phyloP scores from a whole-genome alignment of 208 protist genomes.

The Crithidia mellificae region DNA sequence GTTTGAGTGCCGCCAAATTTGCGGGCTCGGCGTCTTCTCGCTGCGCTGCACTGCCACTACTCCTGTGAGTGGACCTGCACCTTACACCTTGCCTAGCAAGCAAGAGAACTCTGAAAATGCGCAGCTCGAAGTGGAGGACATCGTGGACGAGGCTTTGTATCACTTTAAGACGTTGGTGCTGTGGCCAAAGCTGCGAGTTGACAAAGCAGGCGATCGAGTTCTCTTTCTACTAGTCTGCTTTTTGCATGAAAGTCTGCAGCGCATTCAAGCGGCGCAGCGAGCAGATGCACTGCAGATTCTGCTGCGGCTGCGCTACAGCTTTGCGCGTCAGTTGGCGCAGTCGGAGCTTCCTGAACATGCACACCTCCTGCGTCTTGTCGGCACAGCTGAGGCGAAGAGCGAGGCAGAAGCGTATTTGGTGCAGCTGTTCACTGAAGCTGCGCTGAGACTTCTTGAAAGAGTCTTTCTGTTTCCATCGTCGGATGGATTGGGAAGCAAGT shows the following conservation, averaged over 20 bases:
- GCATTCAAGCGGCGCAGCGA: background rate
- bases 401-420: background rate
- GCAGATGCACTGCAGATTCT: background rate
- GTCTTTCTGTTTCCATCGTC: background rate
- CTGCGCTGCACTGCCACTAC: background rate
- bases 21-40: background rate
- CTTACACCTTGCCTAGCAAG: background rate
- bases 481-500: background rate
- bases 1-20: background rate
- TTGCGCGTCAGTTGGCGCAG: background rate
- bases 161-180: background rate
- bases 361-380: background rate
- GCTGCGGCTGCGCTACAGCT: background rate
- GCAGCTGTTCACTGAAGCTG: background rate
- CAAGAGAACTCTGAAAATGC: background rate
- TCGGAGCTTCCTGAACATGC: background rate
- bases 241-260: background rate
- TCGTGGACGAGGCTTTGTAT: background rate
- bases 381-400: background rate
- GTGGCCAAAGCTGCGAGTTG: background rate
- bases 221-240: background rate
- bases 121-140: background rate
- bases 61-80: background rate
- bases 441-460: background rate
- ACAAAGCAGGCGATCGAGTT: background rate